A percentile compares a stretch with the other conserved stretches of the same genome.
Conservation (phyloP, 352 stramenopile species). For the Globisporangium iwayamae region DNA sequence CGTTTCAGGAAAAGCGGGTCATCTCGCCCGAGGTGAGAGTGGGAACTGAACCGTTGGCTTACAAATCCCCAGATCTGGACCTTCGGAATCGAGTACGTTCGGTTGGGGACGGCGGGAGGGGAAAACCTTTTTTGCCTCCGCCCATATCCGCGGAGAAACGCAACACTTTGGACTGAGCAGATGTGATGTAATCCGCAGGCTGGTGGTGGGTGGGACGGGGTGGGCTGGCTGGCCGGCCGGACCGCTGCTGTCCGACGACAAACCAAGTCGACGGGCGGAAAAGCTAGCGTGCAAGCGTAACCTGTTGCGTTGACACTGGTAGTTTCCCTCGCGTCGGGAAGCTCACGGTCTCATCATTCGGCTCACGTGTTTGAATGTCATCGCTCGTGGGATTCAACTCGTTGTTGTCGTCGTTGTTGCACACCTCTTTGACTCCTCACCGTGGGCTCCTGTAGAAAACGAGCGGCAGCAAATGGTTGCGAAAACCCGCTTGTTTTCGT, state of each 20-base stretch:
- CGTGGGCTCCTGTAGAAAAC: background rate
- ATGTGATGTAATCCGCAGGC: slow-evolving; percentile 4
- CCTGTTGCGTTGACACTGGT: background rate
- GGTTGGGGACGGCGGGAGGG: background rate
- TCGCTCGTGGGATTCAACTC: background rate
- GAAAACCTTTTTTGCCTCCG: slow-evolving; percentile 7
- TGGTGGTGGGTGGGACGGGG: background rate
- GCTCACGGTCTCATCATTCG: background rate
- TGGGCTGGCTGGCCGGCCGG: background rate
- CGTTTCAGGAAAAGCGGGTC: background rate
- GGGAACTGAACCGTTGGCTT: background rate
- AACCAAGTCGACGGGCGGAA: too few species aligned
- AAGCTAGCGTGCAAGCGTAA: background rate
- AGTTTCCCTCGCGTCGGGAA: background rate
- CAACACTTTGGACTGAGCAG: slow-evolving; percentile 5
- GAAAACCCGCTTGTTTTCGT: slow-evolving; percentile 1
- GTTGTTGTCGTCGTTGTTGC: slow-evolving; percentile 1
- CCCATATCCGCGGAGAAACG: slow-evolving; percentile 7
- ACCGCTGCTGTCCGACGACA: background rate
- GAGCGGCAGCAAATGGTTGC: background rate
- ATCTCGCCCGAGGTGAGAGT: background rate
- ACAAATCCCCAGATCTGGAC: slow-evolving; percentile 8
- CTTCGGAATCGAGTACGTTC: slow-evolving; percentile 9
- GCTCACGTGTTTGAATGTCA: background rate
- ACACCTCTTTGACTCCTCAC: background rate